Conservation (phyloP, 192 early-diverging fungal species). For the Obelidium mucronatum region DNA sequence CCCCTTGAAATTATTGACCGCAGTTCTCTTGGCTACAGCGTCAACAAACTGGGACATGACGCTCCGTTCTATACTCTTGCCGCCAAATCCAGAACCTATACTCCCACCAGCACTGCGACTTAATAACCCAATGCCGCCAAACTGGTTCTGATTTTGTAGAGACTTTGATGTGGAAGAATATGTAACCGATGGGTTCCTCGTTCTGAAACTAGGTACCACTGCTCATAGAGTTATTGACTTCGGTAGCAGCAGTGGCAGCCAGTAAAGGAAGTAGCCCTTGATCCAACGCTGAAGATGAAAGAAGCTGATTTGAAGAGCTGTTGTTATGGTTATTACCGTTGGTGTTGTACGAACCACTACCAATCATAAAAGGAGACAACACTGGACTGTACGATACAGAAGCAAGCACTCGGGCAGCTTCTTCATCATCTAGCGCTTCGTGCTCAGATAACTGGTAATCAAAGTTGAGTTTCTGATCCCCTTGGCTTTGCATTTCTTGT, state of each 20-base stretch:
- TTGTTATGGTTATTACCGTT: too few species aligned
- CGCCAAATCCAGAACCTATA: not conserved
- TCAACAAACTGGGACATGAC: slow-evolving; percentile 34
- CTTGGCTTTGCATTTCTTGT: not conserved
- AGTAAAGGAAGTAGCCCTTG: slow-evolving; percentile 1
- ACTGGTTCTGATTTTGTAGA: slow-evolving; percentile 4
- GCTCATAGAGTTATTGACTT: too few species aligned
- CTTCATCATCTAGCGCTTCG: slow-evolving; percentile 11
- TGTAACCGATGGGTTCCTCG: not conserved
- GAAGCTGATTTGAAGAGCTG: too few species aligned
- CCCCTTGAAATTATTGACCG: not conserved
- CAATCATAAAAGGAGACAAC: not conserved
- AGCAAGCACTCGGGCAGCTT: slow-evolving; percentile 29
- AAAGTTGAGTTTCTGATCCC: not conserved
- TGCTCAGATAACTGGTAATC: not conserved
- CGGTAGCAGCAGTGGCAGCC: slow-evolving; percentile 3
- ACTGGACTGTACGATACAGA: slow-evolving; percentile 9
- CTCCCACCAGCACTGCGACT: slow-evolving; percentile 10
- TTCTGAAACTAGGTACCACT: not conserved
- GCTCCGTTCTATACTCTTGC: slow-evolving; percentile 18
- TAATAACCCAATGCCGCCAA: not conserved
- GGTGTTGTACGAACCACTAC: not conserved
- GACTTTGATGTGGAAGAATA: slow-evolving; percentile 11
- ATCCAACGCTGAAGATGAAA: too few species aligned
- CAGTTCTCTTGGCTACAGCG: slow-evolving; percentile 24